Base-by-base conservation (phyloP, 345 rosid genomes). In the Litchi chinensis region DNA sequence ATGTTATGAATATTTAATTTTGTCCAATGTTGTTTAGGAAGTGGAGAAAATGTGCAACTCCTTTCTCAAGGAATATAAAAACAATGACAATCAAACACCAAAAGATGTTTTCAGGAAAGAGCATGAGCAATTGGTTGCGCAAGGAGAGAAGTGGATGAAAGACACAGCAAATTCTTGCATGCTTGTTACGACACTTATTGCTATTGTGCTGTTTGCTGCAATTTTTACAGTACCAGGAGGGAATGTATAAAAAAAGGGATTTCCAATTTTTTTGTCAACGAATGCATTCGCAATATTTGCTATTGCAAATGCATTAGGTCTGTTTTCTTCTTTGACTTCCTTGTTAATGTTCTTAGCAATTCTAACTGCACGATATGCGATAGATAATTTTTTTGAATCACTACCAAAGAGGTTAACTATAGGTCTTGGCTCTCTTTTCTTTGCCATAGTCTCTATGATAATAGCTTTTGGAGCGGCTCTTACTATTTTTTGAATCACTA, bases 221-320 rank as follows among this genome's bases (percentile, higher is more conserved):
- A 70, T 70, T 28, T 56, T 80, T 70, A 80, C 79, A 0, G 72
- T 70, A n/a, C 83, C 83, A 3, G 79, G 70, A 15, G 76, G 83
- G n/a, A 52, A 54, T 57, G 15, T 48, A 10, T 0, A 48, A 10
- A 16, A 4, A 2, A 4, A 48, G 3, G 56, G 56, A 6, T 68
- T 68, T 43, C 79, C 82, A 15, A 46, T 69, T n/a, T 75, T 74
- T 71, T 32, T 71, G 3, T 8, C 8, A 15, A 50, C 50, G 32
- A 70, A 60, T 26, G 4, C 82, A 50, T 80, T 70, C 65, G 22
- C 63, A 5, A 3, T 70, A 6, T 80, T 80, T 40, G 71, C 59
- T n/a, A 37, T 75, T 15, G 32, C 76, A 32, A 68, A 80, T 62
- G 71, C 76, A 32, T n/a, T 75, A 0, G 70, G 71, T 37, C 74